A percentile compares a stretch with the other conserved stretches of the same genome.
Evolutionary conservation across 192 early-diverging fungal species (phyloP).

Genomic region (Physocladia obscura): DNA sequence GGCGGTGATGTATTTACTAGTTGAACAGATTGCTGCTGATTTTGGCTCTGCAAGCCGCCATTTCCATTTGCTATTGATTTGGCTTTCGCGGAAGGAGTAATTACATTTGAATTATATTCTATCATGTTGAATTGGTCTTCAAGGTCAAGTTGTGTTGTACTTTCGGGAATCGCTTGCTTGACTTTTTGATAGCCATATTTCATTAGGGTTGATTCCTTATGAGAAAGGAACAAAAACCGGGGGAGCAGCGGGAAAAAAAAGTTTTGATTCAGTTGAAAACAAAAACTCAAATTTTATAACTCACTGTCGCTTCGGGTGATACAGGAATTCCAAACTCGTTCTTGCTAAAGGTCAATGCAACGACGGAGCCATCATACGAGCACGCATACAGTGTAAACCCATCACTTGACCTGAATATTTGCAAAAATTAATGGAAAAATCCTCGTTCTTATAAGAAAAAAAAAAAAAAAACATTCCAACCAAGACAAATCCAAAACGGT

Average conservation of each 20-base stretch:
- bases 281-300: background rate
- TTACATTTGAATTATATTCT: conserved; percentile 7
- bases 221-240: background rate
- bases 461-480: conserved; percentile 41
- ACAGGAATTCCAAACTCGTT: conserved; percentile 70
- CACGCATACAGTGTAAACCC: conserved; percentile 76
- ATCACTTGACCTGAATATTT: conserved; percentile 69
- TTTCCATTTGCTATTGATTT: background rate
- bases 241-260: background rate
- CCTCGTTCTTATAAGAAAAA: background rate
- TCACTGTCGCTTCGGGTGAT: conserved; percentile 66
- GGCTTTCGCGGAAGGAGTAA: background rate
- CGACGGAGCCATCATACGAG: conserved; percentile 88
- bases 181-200: conserved; percentile 41
- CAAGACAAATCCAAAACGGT: conserved; percentile 87
- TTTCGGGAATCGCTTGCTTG: conserved; percentile 37
- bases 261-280: background rate
- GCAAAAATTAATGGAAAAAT: background rate
- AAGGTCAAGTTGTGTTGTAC: conserved; percentile 31
- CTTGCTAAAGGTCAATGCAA: conserved; percentile 56
- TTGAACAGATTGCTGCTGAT: no score
- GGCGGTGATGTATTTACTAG: conserved; percentile 2
- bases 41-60: background rate
- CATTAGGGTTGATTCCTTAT: conserved; percentile 35
- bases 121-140: conserved; percentile 34